Conservation (phyloP, 371 early-diverging fungal species). For the Mortierella sp. region DNA sequence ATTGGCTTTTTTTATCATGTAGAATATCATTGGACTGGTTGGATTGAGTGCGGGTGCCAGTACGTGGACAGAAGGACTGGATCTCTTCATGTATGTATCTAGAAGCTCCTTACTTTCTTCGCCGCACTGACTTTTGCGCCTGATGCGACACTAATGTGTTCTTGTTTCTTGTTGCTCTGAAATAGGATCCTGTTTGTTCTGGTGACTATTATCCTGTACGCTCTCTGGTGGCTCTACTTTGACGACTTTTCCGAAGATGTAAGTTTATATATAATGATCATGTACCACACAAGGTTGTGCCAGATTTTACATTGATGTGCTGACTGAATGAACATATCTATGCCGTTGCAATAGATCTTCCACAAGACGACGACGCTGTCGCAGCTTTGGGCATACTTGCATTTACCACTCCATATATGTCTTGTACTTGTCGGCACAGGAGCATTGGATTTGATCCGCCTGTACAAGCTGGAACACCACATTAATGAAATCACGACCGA, state of each 20-base stretch:
- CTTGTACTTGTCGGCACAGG: conserved; percentile 72
- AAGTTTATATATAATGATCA: neutral
- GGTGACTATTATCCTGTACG: conserved; percentile 34
- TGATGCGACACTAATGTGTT: neutral
- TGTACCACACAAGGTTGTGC: neutral
- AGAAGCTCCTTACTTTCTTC: neutral
- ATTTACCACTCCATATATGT: conserved; percentile 70
- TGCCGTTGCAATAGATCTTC: conserved; percentile 24
- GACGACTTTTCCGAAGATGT: conserved; percentile 56
- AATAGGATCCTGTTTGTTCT: conserved; percentile 31
- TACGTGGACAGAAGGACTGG: conserved; percentile 24
- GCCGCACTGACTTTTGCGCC: neutral
- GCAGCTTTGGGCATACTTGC: conserved; percentile 73
- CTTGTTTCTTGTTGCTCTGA: neutral
- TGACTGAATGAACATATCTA: neutral
- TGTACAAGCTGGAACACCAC: conserved; percentile 53
- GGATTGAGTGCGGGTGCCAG: conserved; percentile 36
- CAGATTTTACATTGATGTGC: neutral
- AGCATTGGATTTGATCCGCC: conserved; percentile 63
- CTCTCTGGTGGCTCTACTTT: conserved; percentile 54
- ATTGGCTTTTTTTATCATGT: neutral
- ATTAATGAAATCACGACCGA: conserved; percentile 24
- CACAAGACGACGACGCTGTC: conserved; percentile 54
- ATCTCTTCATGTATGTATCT: conserved; percentile 27
- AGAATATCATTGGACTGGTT: conserved; percentile 48